These are phyloP conservation scores for Gypsophila paniculata DNA, from an alignment of 179 eudicot species.

Conservation along the genomic window DNA sequence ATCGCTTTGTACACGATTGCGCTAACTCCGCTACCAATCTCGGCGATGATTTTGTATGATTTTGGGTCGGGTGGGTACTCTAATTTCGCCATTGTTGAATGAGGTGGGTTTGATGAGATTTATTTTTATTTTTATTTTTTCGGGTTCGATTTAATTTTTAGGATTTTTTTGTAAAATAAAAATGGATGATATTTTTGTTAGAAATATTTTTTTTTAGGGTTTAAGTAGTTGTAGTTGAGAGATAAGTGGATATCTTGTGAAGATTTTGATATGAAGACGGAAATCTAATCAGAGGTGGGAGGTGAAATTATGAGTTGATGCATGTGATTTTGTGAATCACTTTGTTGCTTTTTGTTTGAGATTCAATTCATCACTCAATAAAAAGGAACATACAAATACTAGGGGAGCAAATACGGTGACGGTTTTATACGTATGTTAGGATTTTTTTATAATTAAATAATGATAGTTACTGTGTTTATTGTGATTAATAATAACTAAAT, in stretches of 20 bases:
- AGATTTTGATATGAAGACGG: neutral
- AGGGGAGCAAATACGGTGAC: too few species aligned
- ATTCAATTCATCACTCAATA: too few species aligned
- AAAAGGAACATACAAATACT: too few species aligned
- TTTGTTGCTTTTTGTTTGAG: neutral
- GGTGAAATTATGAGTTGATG: neutral
- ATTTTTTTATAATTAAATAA: too few species aligned
- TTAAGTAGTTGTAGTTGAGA: neutral
- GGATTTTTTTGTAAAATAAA: too few species aligned
- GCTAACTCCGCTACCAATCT: slow-evolving; percentile 64
- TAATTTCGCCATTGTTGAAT: neutral
- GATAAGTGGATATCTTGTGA: slow-evolving; percentile 12
- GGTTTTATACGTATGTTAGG: too few species aligned
- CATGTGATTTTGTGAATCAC: slow-evolving; percentile 4
- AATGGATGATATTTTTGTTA: neutral
- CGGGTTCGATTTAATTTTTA: too few species aligned
- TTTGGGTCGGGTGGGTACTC: slow-evolving; percentile 54
- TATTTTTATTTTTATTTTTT: neutral
- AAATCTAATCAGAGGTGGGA: slow-evolving; percentile 16
- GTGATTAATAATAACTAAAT: too few species aligned
- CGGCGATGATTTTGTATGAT: slow-evolving; percentile 47
- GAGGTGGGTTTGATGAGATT: neutral
- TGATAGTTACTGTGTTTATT: too few species aligned
- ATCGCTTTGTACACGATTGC: slow-evolving; percentile 68
- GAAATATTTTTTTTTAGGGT: neutral